Conservation (phyloP, 768 basidiomycete genomes). For the Hemileccinum impolitum region DNA sequence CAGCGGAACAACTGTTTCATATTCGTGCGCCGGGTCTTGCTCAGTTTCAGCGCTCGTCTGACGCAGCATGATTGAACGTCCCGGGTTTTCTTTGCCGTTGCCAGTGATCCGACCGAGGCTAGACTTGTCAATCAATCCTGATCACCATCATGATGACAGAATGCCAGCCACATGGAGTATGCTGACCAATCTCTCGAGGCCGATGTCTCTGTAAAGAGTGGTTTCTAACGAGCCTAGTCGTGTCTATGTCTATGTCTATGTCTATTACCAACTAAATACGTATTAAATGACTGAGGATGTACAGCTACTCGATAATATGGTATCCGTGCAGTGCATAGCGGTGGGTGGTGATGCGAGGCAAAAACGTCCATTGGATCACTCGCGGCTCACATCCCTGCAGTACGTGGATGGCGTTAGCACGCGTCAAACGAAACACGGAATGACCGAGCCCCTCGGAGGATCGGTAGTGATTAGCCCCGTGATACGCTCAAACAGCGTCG, state of each 20-base stretch:
- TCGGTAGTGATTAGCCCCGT: background rate
- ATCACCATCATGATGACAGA: too few relatives aligned
- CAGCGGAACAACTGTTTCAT: too few relatives aligned
- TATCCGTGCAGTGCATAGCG: background rate
- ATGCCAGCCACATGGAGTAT: too few relatives aligned
- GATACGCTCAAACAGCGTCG: slow-evolving; percentile 12
- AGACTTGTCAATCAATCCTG: too few relatives aligned
- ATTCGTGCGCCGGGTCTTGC: too few relatives aligned
- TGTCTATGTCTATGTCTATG: background rate
- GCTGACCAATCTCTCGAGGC: too few relatives aligned
- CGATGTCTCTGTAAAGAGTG: too few relatives aligned
- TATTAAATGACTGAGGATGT: background rate
- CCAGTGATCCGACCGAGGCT: too few relatives aligned
- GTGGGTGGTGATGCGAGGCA: background rate
- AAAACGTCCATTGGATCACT: slow-evolving; percentile 12
- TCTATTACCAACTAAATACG: background rate
- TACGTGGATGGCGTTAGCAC: slow-evolving; percentile 12
- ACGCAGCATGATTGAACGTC: too few relatives aligned
- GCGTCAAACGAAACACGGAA: background rate
- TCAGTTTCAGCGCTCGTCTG: too few relatives aligned
- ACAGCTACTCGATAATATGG: background rate
- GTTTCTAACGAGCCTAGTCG: too few relatives aligned
- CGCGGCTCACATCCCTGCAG: slow-evolving; percentile 34
- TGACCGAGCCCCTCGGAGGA: background rate
- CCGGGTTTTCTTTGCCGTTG: too few relatives aligned